Evolutionary conservation across 495 filamentous ascomycete species (phyloP).

Genomic region (Penicillium odoratum): DNA sequence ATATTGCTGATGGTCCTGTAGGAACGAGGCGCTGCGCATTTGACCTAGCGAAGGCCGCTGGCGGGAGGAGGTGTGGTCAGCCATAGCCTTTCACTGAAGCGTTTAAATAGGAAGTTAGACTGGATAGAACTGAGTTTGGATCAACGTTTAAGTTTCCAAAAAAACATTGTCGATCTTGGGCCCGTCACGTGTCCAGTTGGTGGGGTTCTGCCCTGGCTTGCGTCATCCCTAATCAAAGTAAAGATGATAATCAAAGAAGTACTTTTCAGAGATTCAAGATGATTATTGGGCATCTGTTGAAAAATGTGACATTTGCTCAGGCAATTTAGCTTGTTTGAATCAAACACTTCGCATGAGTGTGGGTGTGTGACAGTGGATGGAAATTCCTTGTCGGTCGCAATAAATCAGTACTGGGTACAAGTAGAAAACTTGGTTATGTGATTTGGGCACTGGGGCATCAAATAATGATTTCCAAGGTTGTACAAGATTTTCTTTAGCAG

Average conservation of each 20-base stretch:
- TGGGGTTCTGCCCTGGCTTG: not conserved
- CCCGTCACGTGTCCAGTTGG: constrained; percentile 2
- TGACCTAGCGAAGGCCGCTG: constrained; percentile 45
- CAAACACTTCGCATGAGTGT: not conserved
- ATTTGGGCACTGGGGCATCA: too few relatives aligned
- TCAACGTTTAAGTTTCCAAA: not conserved
- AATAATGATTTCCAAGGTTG: too few relatives aligned
- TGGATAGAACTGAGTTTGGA: not conserved
- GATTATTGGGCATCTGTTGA: not conserved
- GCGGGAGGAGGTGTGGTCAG: constrained; percentile 31
- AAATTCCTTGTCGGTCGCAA: not conserved
- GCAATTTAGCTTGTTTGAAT: not conserved
- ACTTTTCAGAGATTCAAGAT: not conserved
- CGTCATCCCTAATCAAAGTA: not conserved
- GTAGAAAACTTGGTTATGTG: not conserved
- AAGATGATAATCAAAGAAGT: not conserved
- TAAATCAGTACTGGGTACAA: not conserved
- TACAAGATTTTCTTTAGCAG: not conserved
- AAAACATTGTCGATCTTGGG: not conserved
- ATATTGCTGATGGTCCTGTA: constrained; percentile 74
- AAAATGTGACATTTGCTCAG: not conserved
- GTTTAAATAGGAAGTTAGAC: not conserved
- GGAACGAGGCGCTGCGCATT: constrained; percentile 67
- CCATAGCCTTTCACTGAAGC: constrained; percentile 25
- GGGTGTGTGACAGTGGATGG: not conserved